A percentile compares a stretch with the other conserved stretches of the same genome.
Evolutionary conservation across 352 stramenopile genomes (phyloP).

Genomic region (Phytopythium oedochilum): DNA sequence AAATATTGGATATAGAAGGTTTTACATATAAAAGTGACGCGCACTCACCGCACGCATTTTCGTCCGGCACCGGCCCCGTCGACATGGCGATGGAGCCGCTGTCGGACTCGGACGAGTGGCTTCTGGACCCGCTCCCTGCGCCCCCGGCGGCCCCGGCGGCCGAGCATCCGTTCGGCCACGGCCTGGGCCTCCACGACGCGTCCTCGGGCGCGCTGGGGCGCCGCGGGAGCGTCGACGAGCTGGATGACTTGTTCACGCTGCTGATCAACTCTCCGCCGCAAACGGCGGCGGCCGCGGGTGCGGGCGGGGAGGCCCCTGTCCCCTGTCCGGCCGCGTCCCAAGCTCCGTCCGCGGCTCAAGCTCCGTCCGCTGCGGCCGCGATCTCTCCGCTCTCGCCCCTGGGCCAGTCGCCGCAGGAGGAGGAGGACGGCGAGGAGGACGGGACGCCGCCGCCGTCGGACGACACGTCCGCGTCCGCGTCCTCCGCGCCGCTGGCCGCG

Average conservation of each 20-base stretch:
- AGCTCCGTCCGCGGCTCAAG: no score
- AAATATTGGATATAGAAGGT: no score
- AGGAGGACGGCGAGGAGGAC: constrained; percentile 3
- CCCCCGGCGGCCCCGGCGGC: no score
- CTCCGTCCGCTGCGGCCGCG: not conserved
- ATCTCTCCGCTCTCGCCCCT: constrained; percentile 2
- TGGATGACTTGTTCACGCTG: constrained; percentile 30
- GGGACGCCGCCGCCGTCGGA: not conserved
- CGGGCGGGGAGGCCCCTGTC: no score
- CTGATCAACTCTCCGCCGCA: constrained; percentile 8
- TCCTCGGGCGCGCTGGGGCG: not conserved
- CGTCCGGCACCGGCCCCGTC: no score
- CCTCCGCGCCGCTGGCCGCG: no score
- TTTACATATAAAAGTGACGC: no score
- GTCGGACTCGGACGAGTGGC: not conserved
- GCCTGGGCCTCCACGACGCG: not conserved
- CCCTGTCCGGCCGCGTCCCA: no score
- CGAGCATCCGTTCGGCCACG: no score
- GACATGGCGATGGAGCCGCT: not conserved
- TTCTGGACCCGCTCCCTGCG: not conserved
- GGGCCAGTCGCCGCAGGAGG: not conserved
- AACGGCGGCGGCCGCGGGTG: no score
- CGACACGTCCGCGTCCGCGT: not conserved
- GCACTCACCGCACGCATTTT: no score
- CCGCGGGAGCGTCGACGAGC: constrained; percentile 12